These are phyloP conservation scores for Endocarpon pusillum DNA, from an alignment of 495 filamentous ascomycete genomes.

Conservation along the genomic window DNA sequence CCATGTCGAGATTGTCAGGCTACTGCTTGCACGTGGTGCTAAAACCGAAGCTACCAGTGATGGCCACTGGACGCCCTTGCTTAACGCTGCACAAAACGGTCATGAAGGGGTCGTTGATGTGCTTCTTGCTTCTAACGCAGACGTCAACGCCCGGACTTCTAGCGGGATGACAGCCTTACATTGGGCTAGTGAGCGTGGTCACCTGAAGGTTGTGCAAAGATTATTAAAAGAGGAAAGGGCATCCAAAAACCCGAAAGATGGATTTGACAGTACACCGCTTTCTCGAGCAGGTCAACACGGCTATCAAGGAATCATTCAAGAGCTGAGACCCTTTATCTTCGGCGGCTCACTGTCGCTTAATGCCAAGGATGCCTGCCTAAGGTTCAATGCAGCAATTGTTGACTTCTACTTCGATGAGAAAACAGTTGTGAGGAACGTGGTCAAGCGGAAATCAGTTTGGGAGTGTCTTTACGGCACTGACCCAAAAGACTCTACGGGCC, in stretches of 20 bases:
- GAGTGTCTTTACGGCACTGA: slow-evolving; percentile 47
- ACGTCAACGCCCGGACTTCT: slow-evolving; percentile 35
- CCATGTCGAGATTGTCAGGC: slow-evolving; percentile 33
- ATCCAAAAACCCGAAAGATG: slow-evolving; percentile 33
- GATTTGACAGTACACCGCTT: slow-evolving; percentile 45
- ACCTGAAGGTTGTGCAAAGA: slow-evolving; percentile 36
- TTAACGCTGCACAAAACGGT: slow-evolving; percentile 44
- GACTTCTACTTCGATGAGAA: slow-evolving; percentile 54
- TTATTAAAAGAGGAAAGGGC: slow-evolving; percentile 30
- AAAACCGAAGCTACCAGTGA: slow-evolving; percentile 39
- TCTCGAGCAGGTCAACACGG: slow-evolving; percentile 41
- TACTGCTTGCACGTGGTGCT: slow-evolving; percentile 35
- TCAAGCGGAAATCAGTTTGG: slow-evolving; percentile 34
- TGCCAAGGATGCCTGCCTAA: slow-evolving; percentile 37
- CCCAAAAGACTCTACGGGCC: slow-evolving; percentile 26
- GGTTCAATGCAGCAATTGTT: slow-evolving; percentile 49
- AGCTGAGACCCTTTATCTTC: slow-evolving; percentile 38
- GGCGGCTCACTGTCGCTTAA: slow-evolving; percentile 32
- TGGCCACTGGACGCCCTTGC: slow-evolving; percentile 45
- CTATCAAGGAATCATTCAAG: slow-evolving; percentile 35
- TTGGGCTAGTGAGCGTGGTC: slow-evolving; percentile 41
- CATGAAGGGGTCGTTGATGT: slow-evolving; percentile 29
- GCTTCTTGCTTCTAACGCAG: slow-evolving; percentile 32
- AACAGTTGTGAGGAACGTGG: slow-evolving; percentile 39
- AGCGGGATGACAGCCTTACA: slow-evolving; percentile 48